Evolutionary conservation across 164 flowering plant species (phyloP), one percentile per base, ranked within the genome.

Genomic region (Magnolia changhungtana): DNA sequence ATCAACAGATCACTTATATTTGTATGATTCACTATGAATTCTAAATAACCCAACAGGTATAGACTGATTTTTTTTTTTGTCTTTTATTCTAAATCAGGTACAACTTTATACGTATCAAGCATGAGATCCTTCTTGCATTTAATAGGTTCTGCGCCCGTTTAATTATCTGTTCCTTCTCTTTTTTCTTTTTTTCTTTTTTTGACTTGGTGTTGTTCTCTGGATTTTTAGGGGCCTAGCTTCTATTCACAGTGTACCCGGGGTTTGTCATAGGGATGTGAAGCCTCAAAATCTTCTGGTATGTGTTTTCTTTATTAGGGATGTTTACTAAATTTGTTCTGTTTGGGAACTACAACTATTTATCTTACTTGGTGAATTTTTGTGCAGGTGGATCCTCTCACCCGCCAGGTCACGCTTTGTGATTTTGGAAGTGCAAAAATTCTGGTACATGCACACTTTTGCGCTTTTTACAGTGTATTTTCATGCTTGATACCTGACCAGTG

Each of bases 371-470:
- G 70, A 64, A 24, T 49, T n/a, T 10, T 78, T 77, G 24, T 74
- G 63, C 85, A 95, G 99, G 98, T 95, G 78, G 96, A 95, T 82
- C 92, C 95, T 58, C 88, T 89, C 7, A 92, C 96, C 10, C 98
- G 93, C 78, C 94, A 92, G 79, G 95, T 93, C 71, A 95, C 93
- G 84, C 91, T 95, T 72, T 95, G 98, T 77, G 98, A 95, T 81
- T 95, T 95, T 85, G 98, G 98, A 74, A 95, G 98, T 83, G 98
- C 98, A 63, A 95, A 95, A 88, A 89, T 88, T 72, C 79, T 91
- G 82, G 94, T 90, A 82, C 67, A 49, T 77, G 63, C 69, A 7
- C 24, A 13, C 9, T 49, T 63, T 23, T 19, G 29, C 61, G 27
- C 49, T 16, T 49, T 66, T 64, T 59, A 18, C 11, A 24, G 68